phyloP scores from a whole-genome alignment of 2,329 filamentous ascomycete species.

The Biscogniauxia marginata region DNA sequence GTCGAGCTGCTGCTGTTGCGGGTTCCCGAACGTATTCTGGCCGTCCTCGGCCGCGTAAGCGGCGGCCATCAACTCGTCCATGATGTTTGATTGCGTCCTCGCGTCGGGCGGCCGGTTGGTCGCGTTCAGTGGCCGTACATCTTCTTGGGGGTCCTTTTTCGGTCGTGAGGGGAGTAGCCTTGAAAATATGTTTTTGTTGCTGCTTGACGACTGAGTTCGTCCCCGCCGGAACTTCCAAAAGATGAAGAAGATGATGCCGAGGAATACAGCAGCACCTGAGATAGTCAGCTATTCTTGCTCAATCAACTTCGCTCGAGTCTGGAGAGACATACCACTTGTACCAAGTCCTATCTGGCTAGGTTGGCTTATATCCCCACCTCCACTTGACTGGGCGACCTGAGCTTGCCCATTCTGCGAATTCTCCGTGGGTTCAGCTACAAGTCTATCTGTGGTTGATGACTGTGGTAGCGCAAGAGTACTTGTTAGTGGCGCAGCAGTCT shows the following conservation, averaged over 20 bases:
- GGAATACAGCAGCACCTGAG: conserved; percentile 10
- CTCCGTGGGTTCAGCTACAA: background rate
- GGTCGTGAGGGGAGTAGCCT: background rate
- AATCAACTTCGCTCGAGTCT: background rate
- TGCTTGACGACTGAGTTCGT: background rate
- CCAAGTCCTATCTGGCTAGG: background rate
- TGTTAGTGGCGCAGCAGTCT: background rate
- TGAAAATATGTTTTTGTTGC: background rate
- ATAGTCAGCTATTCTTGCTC: background rate
- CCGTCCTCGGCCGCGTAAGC: conserved; percentile 20
- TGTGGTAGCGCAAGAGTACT: background rate
- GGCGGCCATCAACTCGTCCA: conserved; percentile 21
- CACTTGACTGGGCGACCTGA: background rate
- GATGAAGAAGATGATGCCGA: conserved; percentile 13
- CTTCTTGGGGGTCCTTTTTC: conserved; percentile 5
- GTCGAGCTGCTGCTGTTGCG: conserved; percentile 1
- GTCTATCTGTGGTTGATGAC: background rate
- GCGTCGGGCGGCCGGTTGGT: background rate
- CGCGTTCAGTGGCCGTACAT: conserved; percentile 1
- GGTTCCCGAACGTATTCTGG: background rate
- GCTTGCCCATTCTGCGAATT: background rate
- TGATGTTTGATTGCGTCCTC: conserved; percentile 14
- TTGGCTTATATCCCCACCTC: background rate
- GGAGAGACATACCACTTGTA: background rate
- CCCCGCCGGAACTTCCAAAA: conserved; percentile 17